Evolutionary conservation across 2,329 filamentous ascomycete species (phyloP), one percentile per base, ranked within the genome.

Genomic region (Fusarium dlaminii): DNA sequence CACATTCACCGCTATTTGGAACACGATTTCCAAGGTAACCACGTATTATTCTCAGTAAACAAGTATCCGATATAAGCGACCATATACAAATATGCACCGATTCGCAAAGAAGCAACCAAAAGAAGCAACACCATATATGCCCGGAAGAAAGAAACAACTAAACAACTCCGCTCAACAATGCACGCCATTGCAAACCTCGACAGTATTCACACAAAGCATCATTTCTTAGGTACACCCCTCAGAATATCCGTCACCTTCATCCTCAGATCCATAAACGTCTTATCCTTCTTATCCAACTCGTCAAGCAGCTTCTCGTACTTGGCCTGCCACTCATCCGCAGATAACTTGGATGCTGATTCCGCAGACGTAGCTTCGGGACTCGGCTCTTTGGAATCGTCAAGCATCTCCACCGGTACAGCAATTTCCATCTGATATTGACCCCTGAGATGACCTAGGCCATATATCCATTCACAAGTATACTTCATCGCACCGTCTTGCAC

Each of bases 241-340:
- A 86, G 66, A 22, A 81, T 78, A 60, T 83, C 81, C 65, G 88
- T 77, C 49, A 90, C 80, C 36, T 79, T 83, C 43, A 79, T 80
- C 74, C 83, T 84, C 63, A 90, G 75, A 45, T 82, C 81, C 60
- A 79, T 77, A 59, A 89, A 80, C 74, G 87, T 86, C 74, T 87
- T 86, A 75, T 92, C 90, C 67, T 87, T 86, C 66, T 89, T 87
- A 78, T 86, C 87, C 75, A 93, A 86, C 70, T 87, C 86, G 46
- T 87, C 87, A 77, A 92, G 86, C 74, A 93, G 83, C 62, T 90
- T 87, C 48, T 82, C 83, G 73, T 91, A 90, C 68, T 85, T 88
- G 54, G 80, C 80, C 78, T 88, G 86, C 88, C 88, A 89, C 55
- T 84, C 80, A 45, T 81, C 83, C 7, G 82, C 82, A 10, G 80